These are phyloP conservation scores for Yamadazyma oceani DNA, from an alignment of 1,139 yeast species.

Conservation along the genomic window DNA sequence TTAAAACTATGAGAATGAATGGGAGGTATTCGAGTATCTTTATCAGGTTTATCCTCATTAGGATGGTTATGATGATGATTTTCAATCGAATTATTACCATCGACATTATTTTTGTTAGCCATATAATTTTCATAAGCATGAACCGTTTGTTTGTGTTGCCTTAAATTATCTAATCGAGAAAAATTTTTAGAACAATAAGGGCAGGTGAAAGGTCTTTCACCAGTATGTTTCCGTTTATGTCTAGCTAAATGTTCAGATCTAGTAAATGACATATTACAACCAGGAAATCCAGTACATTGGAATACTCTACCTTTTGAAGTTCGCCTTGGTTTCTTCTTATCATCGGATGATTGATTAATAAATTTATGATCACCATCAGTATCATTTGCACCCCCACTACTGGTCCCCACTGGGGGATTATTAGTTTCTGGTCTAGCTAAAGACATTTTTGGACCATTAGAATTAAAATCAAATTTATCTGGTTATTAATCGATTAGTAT, in stretches of 20 bases:
- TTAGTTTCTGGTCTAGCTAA: constrained; percentile 3
- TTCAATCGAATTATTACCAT: not conserved
- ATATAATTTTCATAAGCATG: constrained; percentile 72
- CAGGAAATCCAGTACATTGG: constrained; percentile 85
- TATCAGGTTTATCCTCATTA: not conserved
- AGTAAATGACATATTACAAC: constrained; percentile 85
- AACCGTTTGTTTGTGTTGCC: constrained; percentile 92
- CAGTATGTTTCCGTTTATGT: constrained; percentile 91
- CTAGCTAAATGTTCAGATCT: constrained; percentile 89
- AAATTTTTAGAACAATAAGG: constrained; percentile 78
- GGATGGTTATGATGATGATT: not conserved
- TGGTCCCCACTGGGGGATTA: not conserved
- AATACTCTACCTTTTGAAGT: constrained; percentile 63
- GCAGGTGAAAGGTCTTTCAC: constrained; percentile 92
- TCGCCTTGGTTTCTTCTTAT: constrained; percentile 19
- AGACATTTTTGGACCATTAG: constrained; percentile 2
- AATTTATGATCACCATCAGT: constrained; percentile 1
- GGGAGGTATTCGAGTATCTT: constrained; percentile 1
- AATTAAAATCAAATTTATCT: not conserved
- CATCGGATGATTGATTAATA: constrained; percentile 1
- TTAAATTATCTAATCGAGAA: constrained; percentile 79
- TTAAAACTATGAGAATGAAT: not conserved
- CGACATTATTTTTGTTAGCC: constrained; percentile 16
- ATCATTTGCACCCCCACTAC: not conserved
- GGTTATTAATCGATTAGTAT: too few species aligned